Evolutionary conservation across 257 asterid genomes (phyloP).

Genomic region (Plantago ovata): DNA sequence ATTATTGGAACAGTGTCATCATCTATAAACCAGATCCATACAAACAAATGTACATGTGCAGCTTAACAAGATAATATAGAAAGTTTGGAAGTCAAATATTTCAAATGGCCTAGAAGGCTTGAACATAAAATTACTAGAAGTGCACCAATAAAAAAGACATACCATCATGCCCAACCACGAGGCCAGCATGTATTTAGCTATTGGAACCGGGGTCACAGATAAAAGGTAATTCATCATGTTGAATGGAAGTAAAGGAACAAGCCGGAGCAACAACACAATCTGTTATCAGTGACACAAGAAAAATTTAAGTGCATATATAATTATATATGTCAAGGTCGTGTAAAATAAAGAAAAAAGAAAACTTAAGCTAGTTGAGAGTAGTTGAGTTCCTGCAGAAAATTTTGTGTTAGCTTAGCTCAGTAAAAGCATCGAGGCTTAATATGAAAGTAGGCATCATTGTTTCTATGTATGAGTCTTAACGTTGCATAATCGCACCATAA

Average conservation of each 20-base stretch:
- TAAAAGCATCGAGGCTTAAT: too few species aligned
- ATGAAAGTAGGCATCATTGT: too few species aligned
- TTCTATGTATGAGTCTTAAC: too few species aligned
- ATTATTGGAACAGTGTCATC: conserved; percentile 10
- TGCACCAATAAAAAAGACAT: conserved; percentile 14
- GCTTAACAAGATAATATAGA: background rate
- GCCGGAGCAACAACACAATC: conserved; percentile 94
- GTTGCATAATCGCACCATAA: too few species aligned
- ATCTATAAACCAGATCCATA: conserved; percentile 1
- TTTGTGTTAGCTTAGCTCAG: too few species aligned
- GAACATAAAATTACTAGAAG: conserved; percentile 11
- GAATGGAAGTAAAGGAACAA: conserved; percentile 92
- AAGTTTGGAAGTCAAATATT: background rate
- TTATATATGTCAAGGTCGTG: too few species aligned
- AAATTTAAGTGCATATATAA: conserved; percentile 14
- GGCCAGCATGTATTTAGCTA: conserved; percentile 82
- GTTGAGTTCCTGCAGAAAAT: too few species aligned
- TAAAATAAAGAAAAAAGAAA: too few species aligned
- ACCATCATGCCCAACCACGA: conserved; percentile 99
- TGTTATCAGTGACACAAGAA: conserved; percentile 28
- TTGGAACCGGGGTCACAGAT: conserved; percentile 88
- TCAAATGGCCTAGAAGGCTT: background rate
- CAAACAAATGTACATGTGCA: background rate
- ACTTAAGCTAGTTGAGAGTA: too few species aligned
- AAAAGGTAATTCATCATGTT: conserved; percentile 94